A percentile compares a stretch with the other conserved stretches of the same genome.
These are phyloP conservation scores for Dothideomycetes sp. DNA, from an alignment of 2,329 filamentous ascomycete species.

Conservation along the genomic window DNA sequence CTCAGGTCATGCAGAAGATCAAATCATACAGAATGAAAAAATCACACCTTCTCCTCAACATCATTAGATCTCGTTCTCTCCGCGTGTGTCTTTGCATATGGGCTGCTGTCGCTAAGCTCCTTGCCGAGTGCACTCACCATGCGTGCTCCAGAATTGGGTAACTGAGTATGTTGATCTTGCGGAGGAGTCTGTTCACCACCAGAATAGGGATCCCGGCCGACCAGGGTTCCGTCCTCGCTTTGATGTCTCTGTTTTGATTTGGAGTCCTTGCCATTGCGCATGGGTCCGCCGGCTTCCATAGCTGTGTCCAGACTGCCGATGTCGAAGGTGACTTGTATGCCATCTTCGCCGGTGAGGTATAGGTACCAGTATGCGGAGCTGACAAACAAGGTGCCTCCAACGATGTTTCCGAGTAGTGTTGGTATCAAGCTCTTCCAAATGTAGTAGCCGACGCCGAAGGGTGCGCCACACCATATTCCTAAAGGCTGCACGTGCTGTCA, in stretches of 20 bases:
- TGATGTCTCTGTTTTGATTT: background rate
- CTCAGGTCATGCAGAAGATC: too few relatives aligned
- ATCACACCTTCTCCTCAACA: constrained; percentile 1
- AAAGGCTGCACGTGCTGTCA: background rate
- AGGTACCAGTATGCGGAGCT: constrained; percentile 9
- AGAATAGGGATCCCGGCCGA: constrained; percentile 2
- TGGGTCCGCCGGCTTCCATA: constrained; percentile 15
- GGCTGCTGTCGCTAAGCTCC: constrained; percentile 13
- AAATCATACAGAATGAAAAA: too few relatives aligned
- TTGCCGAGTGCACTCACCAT: constrained; percentile 13
- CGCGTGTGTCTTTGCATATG: constrained; percentile 13
- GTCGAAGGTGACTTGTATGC: constrained; percentile 14
- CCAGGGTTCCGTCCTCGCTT: background rate
- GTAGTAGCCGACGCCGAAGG: constrained; percentile 16
- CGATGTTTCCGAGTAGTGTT: constrained; percentile 15
- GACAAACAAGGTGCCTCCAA: constrained; percentile 8
- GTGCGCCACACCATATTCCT: constrained; percentile 3
- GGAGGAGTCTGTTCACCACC: background rate
- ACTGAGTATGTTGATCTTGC: constrained; percentile 2
- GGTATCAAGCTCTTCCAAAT: constrained; percentile 21
- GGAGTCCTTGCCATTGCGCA: constrained; percentile 6
- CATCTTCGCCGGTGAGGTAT: constrained; percentile 15
- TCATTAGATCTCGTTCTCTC: constrained; percentile 11
- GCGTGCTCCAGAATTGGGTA: constrained; percentile 9
- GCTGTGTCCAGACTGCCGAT: constrained; percentile 12